A percentile compares a stretch with the other conserved stretches of the same genome.
Conservation (phyloP, 2,329 filamentous ascomycete species). For the Cladophialophora psammophila region DNA sequence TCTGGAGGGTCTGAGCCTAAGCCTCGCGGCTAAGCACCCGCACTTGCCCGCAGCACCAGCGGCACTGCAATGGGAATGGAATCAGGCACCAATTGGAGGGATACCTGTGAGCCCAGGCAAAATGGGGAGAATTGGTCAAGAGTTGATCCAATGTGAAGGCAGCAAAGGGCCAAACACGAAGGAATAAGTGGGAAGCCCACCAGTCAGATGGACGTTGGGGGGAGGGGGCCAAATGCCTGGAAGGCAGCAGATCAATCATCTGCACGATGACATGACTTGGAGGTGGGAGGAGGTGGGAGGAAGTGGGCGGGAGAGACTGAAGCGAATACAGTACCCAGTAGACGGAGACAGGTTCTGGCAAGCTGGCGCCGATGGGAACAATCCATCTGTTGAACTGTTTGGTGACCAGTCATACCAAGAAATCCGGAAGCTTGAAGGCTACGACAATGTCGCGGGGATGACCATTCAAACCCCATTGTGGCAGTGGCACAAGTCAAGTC, state of each 20-base stretch:
- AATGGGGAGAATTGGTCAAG: not conserved
- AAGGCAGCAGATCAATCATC: constrained; percentile 9
- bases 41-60: not conserved
- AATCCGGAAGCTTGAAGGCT: constrained; percentile 10
- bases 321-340: too few species aligned
- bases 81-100: constrained; percentile 5
- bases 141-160: not conserved
- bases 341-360: not conserved
- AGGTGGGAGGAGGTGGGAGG: too few species aligned
- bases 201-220: constrained; percentile 14
- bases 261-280: constrained; percentile 11
- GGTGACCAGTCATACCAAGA: constrained; percentile 19
- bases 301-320: too few species aligned
- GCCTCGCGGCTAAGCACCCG: not conserved
- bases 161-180: not conserved
- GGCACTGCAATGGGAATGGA: not conserved
- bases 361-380: not conserved
- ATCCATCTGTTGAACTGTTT: not conserved
- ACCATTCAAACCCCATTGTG: constrained; percentile 6
- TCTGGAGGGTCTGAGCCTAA: constrained; percentile 10
- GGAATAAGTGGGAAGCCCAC: constrained; percentile 3
- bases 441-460: constrained; percentile 19
- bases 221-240: not conserved
- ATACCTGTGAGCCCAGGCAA: not conserved
- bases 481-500: constrained; percentile 15